phyloP scores from a whole-genome alignment of 139 green algal genomes.

The Chlorella vulgaris region DNA sequence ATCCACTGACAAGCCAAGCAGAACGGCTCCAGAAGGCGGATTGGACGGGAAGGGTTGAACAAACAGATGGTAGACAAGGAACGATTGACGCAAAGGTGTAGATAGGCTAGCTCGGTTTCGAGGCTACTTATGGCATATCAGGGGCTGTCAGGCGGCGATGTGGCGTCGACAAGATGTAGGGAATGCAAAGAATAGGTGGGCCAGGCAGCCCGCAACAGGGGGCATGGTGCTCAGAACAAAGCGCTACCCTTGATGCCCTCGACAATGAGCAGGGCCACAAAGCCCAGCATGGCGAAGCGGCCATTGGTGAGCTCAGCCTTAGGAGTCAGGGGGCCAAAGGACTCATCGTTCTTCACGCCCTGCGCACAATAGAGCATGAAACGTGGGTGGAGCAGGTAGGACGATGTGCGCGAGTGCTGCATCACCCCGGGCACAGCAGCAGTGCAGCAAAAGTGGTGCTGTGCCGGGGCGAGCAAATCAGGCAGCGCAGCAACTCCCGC shows the following conservation, averaged over 20 bases:
- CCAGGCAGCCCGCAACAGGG: too few relatives aligned
- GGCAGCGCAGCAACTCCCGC: too few relatives aligned
- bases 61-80: not conserved
- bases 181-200: too few relatives aligned
- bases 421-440: too few relatives aligned
- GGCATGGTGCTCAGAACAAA: slow-evolving; percentile 29
- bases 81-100: not conserved
- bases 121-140: too few relatives aligned
- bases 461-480: too few relatives aligned
- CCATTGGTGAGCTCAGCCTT: slow-evolving; percentile 44
- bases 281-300: slow-evolving; percentile 38
- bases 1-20: not conserved
- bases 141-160: too few relatives aligned
- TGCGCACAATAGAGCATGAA: not conserved
- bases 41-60: not conserved
- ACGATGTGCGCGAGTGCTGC: not conserved
- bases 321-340: slow-evolving; percentile 42
- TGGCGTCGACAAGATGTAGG: too few relatives aligned
- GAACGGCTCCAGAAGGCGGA: not conserved
- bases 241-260: slow-evolving; percentile 28
- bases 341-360: slow-evolving; percentile 31
- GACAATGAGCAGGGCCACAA: slow-evolving; percentile 23
- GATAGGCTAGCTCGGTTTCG: too few relatives aligned
- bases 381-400: not conserved
- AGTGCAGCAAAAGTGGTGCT: too few relatives aligned